Evolutionary conservation across 306 rosid genomes (phyloP).

Genomic region (Dryas alaskensis): DNA sequence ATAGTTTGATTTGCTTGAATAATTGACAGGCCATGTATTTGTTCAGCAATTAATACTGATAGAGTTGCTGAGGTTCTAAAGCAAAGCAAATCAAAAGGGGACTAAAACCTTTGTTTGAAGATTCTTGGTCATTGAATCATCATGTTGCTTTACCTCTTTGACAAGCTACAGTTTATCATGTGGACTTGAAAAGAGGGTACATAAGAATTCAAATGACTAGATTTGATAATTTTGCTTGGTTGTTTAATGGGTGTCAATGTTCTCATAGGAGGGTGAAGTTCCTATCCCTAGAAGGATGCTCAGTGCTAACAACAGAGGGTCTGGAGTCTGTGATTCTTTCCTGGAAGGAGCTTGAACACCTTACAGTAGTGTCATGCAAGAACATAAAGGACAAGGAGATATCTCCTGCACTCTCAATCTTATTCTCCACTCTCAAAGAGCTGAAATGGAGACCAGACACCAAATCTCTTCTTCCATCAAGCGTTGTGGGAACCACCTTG

Average conservation of each 20-base stretch:
- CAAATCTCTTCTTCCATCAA: slow-evolving; percentile 54
- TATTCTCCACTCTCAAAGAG: slow-evolving; percentile 65
- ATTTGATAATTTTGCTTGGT: not conserved
- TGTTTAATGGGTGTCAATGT: slow-evolving; percentile 4
- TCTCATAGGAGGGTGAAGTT: slow-evolving; percentile 66
- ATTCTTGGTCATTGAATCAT: not conserved
- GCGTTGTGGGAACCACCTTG: slow-evolving; percentile 47
- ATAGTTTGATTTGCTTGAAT: not conserved
- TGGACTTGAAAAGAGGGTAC: not conserved
- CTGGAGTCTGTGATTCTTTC: slow-evolving; percentile 61
- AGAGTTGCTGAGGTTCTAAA: not conserved
- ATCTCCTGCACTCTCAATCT: slow-evolving; percentile 58
- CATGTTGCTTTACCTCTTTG: not conserved
- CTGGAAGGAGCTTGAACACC: slow-evolving; percentile 72
- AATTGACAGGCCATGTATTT: not conserved
- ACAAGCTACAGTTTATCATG: not conserved
- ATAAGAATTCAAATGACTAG: not conserved
- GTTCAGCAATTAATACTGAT: not conserved
- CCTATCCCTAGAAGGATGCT: slow-evolving; percentile 74
- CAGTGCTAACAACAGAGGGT: slow-evolving; percentile 71
- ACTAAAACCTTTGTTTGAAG: not conserved
- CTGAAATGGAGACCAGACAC: slow-evolving; percentile 83
- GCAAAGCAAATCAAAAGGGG: not conserved
- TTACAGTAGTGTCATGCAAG: slow-evolving; percentile 74
- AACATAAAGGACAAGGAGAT: slow-evolving; percentile 64